phyloP scores from a whole-genome alignment of 345 rosid genomes.

The Salix caprea region DNA sequence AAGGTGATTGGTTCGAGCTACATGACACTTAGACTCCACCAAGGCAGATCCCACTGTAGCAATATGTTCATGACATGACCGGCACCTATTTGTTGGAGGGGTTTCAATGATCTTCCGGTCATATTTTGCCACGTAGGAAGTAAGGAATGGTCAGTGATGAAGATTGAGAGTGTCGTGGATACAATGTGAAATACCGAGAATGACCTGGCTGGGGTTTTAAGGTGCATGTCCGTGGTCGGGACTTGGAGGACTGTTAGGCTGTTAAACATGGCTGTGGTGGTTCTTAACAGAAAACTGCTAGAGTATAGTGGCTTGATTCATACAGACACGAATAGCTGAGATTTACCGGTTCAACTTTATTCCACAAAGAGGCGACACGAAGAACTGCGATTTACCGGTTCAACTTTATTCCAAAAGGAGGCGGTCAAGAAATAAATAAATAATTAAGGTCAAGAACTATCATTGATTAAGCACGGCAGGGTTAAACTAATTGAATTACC shows the following conservation, averaged over 20 bases:
- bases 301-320: constrained; percentile 15
- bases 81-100: constrained; percentile 4
- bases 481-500: neutral
- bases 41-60: neutral
- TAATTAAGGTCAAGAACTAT: too few relatives aligned
- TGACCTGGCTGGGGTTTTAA: constrained; percentile 2
- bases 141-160: neutral
- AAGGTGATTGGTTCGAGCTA: neutral
- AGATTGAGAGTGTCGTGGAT: neutral
- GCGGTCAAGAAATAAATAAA: too few relatives aligned
- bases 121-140: neutral
- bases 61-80: constrained; percentile 7
- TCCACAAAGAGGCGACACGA: too few relatives aligned
- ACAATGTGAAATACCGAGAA: neutral
- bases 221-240: constrained; percentile 14
- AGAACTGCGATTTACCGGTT: too few relatives aligned
- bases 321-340: too few relatives aligned
- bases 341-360: too few relatives aligned
- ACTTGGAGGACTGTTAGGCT: constrained; percentile 16
- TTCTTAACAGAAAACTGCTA: neutral
- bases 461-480: too few relatives aligned
- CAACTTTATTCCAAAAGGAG: too few relatives aligned
- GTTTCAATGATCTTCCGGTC: neutral
- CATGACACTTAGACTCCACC: neutral
- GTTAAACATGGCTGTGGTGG: neutral